These are phyloP conservation scores for Mycena polygramma DNA, from an alignment of 768 basidiomycete species.

Conservation along the genomic window DNA sequence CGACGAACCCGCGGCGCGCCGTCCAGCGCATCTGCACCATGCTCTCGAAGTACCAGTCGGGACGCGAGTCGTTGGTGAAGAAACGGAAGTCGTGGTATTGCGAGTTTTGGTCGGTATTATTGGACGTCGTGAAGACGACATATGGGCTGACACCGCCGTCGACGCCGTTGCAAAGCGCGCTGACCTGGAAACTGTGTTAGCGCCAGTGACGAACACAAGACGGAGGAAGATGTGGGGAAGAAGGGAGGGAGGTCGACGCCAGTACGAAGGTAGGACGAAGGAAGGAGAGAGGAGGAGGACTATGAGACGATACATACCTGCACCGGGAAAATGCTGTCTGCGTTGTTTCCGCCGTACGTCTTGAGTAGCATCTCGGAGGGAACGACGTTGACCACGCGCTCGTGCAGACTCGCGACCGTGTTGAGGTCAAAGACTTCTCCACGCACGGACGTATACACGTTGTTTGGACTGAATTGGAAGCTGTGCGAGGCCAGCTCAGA, in stretches of 20 bases:
- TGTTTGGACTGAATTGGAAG: slow-evolving; percentile 70
- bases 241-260: too few species aligned
- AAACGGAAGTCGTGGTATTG: slow-evolving; percentile 97
- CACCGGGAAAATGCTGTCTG: slow-evolving; percentile 91
- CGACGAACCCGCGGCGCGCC: slow-evolving; percentile 89
- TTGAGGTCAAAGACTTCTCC: slow-evolving; percentile 96
- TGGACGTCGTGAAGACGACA: slow-evolving; percentile 81
- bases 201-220: background rate
- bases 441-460: slow-evolving; percentile 85
- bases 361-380: slow-evolving; percentile 79
- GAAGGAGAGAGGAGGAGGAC: background rate
- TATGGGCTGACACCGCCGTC: slow-evolving; percentile 87
- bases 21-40: slow-evolving; percentile 96
- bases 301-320: slow-evolving; percentile 67
- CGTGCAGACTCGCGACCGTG: slow-evolving; percentile 73
- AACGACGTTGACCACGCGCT: slow-evolving; percentile 77
- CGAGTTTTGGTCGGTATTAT: slow-evolving; percentile 80
- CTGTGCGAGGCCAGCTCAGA: slow-evolving; percentile 83
- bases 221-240: background rate
- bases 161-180: slow-evolving; percentile 91
- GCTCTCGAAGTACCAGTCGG: slow-evolving; percentile 97
- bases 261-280: background rate
- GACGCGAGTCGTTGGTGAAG: slow-evolving; percentile 87
- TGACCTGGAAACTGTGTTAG: slow-evolving; percentile 75
- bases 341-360: slow-evolving; percentile 80